Percentiles rank a stretch among this genome's conserved stretches.
Conservation (phyloP, 441 rosid genomes). For the Flueggea neowawraea region DNA sequence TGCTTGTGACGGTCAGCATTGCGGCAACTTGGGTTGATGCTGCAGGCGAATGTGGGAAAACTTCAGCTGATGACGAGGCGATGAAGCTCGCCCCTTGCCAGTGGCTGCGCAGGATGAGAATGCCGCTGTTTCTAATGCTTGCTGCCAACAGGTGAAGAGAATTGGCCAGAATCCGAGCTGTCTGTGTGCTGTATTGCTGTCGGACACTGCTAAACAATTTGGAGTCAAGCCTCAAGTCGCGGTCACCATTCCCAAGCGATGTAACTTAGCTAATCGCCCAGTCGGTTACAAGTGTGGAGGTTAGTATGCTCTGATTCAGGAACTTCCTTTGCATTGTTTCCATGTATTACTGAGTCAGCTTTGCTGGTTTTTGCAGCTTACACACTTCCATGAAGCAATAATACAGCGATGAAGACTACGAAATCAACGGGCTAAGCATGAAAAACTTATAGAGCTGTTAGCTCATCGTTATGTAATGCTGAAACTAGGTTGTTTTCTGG, state of each 20-base stretch:
- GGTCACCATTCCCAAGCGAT: slow-evolving; percentile 75
- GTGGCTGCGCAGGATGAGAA: slow-evolving; percentile 52
- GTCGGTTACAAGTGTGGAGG: slow-evolving; percentile 81
- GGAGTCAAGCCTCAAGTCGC: slow-evolving; percentile 64
- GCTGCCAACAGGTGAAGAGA: slow-evolving; percentile 48
- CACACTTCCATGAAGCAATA: slow-evolving; percentile 37
- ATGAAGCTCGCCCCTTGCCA: slow-evolving; percentile 59
- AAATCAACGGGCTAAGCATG: no score
- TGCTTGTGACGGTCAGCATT: slow-evolving; percentile 22
- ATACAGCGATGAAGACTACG: no score
- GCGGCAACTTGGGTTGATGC: slow-evolving; percentile 20
- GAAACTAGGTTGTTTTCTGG: no score
- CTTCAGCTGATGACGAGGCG: slow-evolving; percentile 63
- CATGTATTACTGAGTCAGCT: not conserved
- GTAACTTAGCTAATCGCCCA: slow-evolving; percentile 74
- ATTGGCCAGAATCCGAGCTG: slow-evolving; percentile 58
- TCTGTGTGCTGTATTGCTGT: slow-evolving; percentile 72
- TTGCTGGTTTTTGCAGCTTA: slow-evolving; percentile 35
- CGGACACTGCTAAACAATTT: slow-evolving; percentile 60
- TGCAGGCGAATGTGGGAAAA: slow-evolving; percentile 64
- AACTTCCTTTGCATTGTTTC: not conserved
- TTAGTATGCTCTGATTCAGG: slow-evolving; percentile 14
- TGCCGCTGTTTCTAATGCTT: slow-evolving; percentile 47
- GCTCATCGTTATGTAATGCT: no score
- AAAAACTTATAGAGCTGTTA: no score